Evolutionary conservation across 371 early-diverging fungal species (phyloP).

Genomic region (Phascolomyces articulosus): DNA sequence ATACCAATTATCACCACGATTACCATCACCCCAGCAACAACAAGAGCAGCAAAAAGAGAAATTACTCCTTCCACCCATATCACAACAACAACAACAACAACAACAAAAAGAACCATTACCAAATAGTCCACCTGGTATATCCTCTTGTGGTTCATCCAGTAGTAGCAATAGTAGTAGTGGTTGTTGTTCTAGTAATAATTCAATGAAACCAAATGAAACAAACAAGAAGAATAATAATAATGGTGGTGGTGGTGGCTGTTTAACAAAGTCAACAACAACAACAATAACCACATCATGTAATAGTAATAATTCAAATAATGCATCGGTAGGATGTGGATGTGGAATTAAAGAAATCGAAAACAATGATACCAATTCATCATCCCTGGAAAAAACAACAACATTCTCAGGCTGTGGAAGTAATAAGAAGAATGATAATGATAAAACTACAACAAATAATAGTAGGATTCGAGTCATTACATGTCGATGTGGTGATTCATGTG

Average conservation of each 20-base stretch:
- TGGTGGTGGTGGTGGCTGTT: too few relatives aligned
- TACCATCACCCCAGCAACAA: not conserved
- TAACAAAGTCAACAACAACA: not conserved
- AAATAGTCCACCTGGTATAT: not conserved
- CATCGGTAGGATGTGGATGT: not conserved
- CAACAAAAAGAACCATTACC: not conserved
- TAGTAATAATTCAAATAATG: not conserved
- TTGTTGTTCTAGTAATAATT: not conserved
- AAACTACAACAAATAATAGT: constrained; percentile 3
- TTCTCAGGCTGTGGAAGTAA: not conserved
- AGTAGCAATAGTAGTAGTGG: constrained; percentile 2
- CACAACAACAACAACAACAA: not conserved
- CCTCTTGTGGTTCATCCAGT: constrained; percentile 5
- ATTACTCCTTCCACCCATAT: too few relatives aligned
- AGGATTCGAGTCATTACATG: constrained; percentile 44
- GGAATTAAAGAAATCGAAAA: not conserved
- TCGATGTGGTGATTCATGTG: constrained; percentile 52
- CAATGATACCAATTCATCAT: not conserved
- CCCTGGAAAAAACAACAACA: not conserved
- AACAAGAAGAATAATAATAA: too few relatives aligned
- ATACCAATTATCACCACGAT: not conserved
- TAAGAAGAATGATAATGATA: not conserved
- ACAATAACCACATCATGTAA: not conserved
- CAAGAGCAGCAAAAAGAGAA: not conserved
- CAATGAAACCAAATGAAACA: not conserved